These are phyloP conservation scores for Pyrus pyrifolia DNA, from an alignment of 306 rosid genomes.

Conservation along the genomic window DNA sequence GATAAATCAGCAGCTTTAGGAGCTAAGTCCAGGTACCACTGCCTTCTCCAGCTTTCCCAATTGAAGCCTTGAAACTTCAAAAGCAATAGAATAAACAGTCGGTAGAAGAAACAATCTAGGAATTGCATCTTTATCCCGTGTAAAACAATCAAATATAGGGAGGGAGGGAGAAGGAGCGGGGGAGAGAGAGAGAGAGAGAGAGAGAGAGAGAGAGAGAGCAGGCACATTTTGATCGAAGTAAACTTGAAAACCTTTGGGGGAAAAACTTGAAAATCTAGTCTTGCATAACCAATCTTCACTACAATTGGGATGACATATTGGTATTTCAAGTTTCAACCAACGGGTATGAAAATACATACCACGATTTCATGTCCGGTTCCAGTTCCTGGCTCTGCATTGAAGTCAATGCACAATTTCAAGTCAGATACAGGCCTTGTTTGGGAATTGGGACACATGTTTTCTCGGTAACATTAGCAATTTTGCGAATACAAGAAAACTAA, in stretches of 20 bases:
- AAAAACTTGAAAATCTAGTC: neutral
- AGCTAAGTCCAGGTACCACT: slow-evolving; percentile 66
- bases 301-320: neutral
- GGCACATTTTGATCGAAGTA: neutral
- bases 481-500: slow-evolving; percentile 24
- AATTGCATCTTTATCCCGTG: neutral
- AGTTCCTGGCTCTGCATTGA: slow-evolving; percentile 72
- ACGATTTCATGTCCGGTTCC: slow-evolving; percentile 76
- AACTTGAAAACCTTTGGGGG: neutral
- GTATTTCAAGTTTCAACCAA: slow-evolving; percentile 1
- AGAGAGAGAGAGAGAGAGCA: neutral
- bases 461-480: slow-evolving; percentile 9
- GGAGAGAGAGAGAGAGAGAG: neutral
- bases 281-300: neutral
- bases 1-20: slow-evolving; percentile 61
- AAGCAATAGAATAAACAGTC: slow-evolving; percentile 14
- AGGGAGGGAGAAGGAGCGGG: neutral
- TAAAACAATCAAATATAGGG: neutral
- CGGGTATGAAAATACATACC: slow-evolving; percentile 37
- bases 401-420: slow-evolving; percentile 6
- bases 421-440: neutral
- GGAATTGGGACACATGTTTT: slow-evolving; percentile 3
- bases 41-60: slow-evolving; percentile 85
- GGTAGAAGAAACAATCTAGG: neutral
- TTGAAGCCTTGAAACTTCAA: slow-evolving; percentile 73